Evolutionary conservation across 2,329 filamentous ascomycete genomes (phyloP).

Genomic region (Colletotrichum liriopes): DNA sequence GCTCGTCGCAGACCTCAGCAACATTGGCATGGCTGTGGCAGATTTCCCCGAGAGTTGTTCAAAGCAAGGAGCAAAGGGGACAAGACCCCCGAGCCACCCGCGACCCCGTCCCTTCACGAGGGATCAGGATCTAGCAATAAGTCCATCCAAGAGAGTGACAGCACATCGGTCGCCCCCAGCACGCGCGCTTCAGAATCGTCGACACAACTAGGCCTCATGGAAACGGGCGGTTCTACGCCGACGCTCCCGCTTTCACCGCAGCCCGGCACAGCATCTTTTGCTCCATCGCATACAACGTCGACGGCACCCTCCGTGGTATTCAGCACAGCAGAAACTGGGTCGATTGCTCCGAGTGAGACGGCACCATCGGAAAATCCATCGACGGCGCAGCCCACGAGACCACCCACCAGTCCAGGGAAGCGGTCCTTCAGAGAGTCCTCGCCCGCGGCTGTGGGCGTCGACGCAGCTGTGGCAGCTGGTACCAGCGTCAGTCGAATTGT

Average conservation of each 20-base stretch:
- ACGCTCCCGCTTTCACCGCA: conserved; percentile 29
- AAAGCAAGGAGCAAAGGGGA: conserved; percentile 52
- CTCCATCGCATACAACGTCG: conserved; percentile 19
- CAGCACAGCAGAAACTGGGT: conserved; percentile 42
- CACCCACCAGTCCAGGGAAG: conserved; percentile 34
- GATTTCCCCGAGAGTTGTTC: conserved; percentile 76
- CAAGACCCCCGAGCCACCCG: conserved; percentile 34
- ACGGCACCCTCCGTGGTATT: conserved; percentile 47
- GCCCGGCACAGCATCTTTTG: conserved; percentile 1
- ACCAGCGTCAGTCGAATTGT: conserved; percentile 82
- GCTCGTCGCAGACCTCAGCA: conserved; percentile 85
- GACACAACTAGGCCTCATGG: conserved; percentile 33
- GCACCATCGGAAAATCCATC: conserved; percentile 52
- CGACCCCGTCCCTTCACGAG: conserved; percentile 22
- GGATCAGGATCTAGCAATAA: conserved; percentile 19
- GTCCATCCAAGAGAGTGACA: conserved; percentile 20
- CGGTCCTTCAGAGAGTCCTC: conserved; percentile 45
- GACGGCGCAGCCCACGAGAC: conserved; percentile 8
- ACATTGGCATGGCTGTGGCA: conserved; percentile 85
- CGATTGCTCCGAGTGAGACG: conserved; percentile 51
- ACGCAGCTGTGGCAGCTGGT: conserved; percentile 75
- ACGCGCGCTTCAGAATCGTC: conserved; percentile 37
- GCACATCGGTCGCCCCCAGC: conserved; percentile 25
- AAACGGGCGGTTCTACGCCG: conserved; percentile 29
- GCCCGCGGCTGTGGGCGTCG: conserved; percentile 56